Evolutionary conservation across 345 rosid species (phyloP).

Genomic region (Pistacia integerrima): DNA sequence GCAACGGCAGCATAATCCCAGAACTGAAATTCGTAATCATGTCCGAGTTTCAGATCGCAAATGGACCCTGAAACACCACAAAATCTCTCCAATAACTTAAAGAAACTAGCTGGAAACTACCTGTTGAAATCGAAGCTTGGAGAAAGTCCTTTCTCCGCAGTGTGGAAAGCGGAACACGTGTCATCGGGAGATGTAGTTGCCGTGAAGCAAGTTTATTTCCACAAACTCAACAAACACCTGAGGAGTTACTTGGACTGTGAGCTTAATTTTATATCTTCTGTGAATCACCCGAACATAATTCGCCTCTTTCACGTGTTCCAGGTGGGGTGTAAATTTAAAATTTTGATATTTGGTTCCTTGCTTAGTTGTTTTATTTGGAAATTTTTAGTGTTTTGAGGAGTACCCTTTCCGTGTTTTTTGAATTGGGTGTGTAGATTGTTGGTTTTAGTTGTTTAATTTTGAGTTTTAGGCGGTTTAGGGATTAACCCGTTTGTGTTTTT

Average conservation of each 20-base stretch:
- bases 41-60: neutral
- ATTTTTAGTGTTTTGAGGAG: neutral
- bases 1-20: too few species aligned
- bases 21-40: neutral
- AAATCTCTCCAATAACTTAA: neutral
- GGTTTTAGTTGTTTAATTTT: neutral
- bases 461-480: neutral
- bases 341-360: neutral
- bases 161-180: slow-evolving; percentile 55
- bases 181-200: slow-evolving; percentile 51
- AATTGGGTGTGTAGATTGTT: neutral
- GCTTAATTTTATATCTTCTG: slow-evolving; percentile 57
- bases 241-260: slow-evolving; percentile 50
- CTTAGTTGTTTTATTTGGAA: neutral
- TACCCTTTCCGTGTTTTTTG: neutral
- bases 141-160: slow-evolving; percentile 43
- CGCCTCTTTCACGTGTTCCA: slow-evolving; percentile 48
- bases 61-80: slow-evolving; percentile 21
- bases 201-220: slow-evolving; percentile 58
- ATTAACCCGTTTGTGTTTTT: neutral
- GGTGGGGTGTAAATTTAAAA: slow-evolving; percentile 25
- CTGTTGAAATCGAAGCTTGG: slow-evolving; percentile 51
- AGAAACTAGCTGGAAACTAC: slow-evolving; percentile 30
- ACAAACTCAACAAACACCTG: slow-evolving; percentile 54
- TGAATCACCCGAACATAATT: slow-evolving; percentile 61